Evolutionary conservation across 2,329 filamentous ascomycete genomes (phyloP).

Genomic region (Epichloe amarillans): DNA sequence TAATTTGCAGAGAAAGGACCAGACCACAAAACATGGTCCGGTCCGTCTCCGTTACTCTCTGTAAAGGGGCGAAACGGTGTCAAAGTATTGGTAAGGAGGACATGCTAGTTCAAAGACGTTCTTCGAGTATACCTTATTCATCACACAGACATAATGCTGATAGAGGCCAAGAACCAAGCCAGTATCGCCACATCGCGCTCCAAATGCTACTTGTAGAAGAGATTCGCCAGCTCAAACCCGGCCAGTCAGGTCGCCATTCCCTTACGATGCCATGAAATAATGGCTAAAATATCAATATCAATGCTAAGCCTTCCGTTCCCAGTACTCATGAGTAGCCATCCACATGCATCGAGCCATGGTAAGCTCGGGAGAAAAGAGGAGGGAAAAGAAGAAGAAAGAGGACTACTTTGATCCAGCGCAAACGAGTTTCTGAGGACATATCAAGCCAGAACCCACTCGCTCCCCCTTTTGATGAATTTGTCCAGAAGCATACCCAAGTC

Average conservation of each 20-base stretch:
- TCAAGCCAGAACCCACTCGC: constrained; percentile 62
- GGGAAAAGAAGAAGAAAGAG: background rate
- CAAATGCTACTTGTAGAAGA: background rate
- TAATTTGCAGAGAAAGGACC: no score
- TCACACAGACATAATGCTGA: background rate
- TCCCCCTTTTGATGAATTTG: constrained; percentile 93
- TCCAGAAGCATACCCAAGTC: constrained; percentile 79
- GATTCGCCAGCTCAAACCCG: background rate
- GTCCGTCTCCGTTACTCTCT: no score
- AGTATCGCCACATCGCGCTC: background rate
- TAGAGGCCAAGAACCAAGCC: background rate
- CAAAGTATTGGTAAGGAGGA: no score
- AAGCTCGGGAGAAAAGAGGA: no score
- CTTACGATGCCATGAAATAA: background rate
- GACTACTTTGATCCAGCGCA: background rate
- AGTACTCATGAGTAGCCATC: background rate
- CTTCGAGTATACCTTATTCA: background rate
- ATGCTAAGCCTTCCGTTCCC: background rate
- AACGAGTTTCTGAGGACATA: background rate
- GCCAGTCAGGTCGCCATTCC: background rate
- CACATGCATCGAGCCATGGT: background rate
- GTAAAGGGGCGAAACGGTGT: no score
- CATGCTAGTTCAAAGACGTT: background rate
- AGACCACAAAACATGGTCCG: no score
- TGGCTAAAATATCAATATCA: background rate